Conservation (phyloP, 805 yeast species). For the Metschnikowia colocasiae region DNA sequence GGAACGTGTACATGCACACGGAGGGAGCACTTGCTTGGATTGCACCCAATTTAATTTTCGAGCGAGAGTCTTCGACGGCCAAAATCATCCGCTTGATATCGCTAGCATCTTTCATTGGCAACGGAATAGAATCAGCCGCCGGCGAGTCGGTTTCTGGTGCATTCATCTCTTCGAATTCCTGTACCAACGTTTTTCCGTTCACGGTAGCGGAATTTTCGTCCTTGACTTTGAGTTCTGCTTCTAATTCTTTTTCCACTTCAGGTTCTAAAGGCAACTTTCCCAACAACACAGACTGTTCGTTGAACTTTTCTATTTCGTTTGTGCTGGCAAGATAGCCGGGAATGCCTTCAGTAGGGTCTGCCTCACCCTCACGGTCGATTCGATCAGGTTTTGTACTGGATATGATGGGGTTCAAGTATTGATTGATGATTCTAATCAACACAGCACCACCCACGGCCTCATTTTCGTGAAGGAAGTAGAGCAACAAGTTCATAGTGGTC, state of each 20-base stretch:
- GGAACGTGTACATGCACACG: constrained; percentile 97
- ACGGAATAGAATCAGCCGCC: constrained; percentile 67
- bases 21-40: constrained; percentile 84
- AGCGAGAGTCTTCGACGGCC: constrained; percentile 77
- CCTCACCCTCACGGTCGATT: constrained; percentile 43
- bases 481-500: constrained; percentile 76
- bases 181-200: constrained; percentile 48
- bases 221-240: constrained; percentile 73
- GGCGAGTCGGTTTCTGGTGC: constrained; percentile 67
- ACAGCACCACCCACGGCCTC: constrained; percentile 90
- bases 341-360: constrained; percentile 50
- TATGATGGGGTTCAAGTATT: constrained; percentile 60
- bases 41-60: constrained; percentile 63
- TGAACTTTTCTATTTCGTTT: constrained; percentile 56
- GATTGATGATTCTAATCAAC: constrained; percentile 79
- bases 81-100: constrained; percentile 79
- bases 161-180: constrained; percentile 59
- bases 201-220: constrained; percentile 51
- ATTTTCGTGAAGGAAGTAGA: constrained; percentile 86
- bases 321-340: constrained; percentile 42
- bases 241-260: constrained; percentile 79
- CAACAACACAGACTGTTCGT: constrained; percentile 68
- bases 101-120: constrained; percentile 76
- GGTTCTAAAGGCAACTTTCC: constrained; percentile 86
- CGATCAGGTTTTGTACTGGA: constrained; percentile 38